phyloP scores from a whole-genome alignment of 202 grass and related monocot species.

The Thinopyrum obtusiflorum region DNA sequence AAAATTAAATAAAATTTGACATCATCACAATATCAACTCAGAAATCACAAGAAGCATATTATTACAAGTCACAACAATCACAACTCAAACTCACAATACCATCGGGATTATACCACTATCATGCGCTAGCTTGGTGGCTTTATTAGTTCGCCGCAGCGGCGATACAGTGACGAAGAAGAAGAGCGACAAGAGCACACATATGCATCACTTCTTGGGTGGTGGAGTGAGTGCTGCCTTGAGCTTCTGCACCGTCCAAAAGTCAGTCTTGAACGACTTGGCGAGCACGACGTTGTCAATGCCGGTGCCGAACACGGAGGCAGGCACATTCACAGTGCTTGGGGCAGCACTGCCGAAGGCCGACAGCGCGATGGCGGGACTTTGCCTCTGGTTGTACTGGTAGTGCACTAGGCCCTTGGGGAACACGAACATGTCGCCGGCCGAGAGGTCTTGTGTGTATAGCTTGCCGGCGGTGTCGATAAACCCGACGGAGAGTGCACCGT shows the following conservation, averaged over 20 bases:
- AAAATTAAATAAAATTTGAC: not conserved
- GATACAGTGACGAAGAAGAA: no score
- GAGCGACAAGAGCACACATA: not conserved
- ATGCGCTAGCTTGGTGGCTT: not conserved
- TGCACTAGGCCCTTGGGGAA: conserved; percentile 52
- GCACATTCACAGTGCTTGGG: conserved; percentile 17
- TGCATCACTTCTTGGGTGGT: not conserved
- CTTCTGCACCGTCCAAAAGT: conserved; percentile 26
- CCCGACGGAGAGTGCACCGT: conserved; percentile 30
- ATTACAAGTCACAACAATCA: no score
- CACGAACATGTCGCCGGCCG: conserved; percentile 38
- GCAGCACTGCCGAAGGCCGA: conserved; percentile 43
- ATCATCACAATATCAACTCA: not conserved
- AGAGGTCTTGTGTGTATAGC: conserved; percentile 31
- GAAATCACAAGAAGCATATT: no score
- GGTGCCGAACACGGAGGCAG: conserved; percentile 36
- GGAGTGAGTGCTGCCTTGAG: conserved; percentile 30
- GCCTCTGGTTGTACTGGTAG: conserved; percentile 32
- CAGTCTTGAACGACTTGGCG: conserved; percentile 51
- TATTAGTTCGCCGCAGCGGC: not conserved
- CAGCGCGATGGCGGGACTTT: not conserved
- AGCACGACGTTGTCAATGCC: conserved; percentile 31
- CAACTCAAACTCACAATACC: not conserved
- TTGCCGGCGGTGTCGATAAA: conserved; percentile 39
- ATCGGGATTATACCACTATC: no score